Percentiles rank a stretch among this genome's conserved stretches.
These are phyloP conservation scores for Arachis monticola DNA, from an alignment of 331 rosid species.

Conservation along the genomic window DNA sequence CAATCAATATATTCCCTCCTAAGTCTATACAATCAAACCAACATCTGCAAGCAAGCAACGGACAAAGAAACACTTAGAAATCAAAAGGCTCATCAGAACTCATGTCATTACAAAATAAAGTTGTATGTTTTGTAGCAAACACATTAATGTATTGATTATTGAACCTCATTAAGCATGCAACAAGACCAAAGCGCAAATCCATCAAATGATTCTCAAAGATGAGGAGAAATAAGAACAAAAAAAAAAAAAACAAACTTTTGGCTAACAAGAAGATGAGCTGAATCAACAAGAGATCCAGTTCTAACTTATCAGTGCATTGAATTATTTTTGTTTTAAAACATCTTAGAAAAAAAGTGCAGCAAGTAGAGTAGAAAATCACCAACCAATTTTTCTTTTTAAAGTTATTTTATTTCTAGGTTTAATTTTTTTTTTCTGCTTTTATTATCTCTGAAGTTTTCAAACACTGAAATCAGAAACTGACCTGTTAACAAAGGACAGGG, in stretches of 20 bases:
- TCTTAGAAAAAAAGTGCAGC: not conserved
- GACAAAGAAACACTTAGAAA: conserved; percentile 14
- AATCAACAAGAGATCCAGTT: conserved; percentile 39
- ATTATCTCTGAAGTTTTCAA: conserved; percentile 24
- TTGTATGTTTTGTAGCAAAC: not conserved
- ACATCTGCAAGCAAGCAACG: conserved; percentile 50
- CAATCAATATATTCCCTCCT: conserved; percentile 28
- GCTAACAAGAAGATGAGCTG: conserved; percentile 15
- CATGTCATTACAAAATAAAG: not conserved
- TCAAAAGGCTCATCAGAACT: not conserved
- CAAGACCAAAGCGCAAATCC: conserved; percentile 36
- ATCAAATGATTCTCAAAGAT: conserved; percentile 24
- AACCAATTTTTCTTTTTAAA: not conserved
- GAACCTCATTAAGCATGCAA: conserved; percentile 35
- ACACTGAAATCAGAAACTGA: conserved; percentile 28
- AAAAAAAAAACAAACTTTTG: conserved; percentile 23
- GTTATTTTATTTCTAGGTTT: not conserved
- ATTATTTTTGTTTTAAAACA: not conserved
- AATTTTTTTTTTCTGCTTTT: not conserved
- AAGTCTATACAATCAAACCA: conserved; percentile 38
- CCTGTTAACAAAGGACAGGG: conserved; percentile 25
- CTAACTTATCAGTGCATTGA: conserved; percentile 14
- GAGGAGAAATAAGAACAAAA: not conserved
- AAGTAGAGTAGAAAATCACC: conserved; percentile 14
- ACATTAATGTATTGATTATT: conserved; percentile 1